Evolutionary conservation across 331 rosid genomes (phyloP), one percentile per base, ranked within the genome.

Genomic region (Quercus tomentella): DNA sequence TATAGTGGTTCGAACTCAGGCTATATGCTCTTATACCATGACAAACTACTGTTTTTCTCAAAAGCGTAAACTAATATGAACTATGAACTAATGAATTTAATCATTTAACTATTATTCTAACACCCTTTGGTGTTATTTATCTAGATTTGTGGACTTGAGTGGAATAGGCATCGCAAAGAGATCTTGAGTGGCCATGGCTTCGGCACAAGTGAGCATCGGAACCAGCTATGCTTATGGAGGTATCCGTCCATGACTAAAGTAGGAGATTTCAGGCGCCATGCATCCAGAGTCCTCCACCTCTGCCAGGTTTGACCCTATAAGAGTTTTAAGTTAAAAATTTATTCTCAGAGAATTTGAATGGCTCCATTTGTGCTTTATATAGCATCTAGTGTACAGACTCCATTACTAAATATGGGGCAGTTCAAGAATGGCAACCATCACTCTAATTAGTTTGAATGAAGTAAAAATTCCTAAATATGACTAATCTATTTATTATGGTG

Each of bases 161-260:
- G 97, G 97, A 92, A 92, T 78, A 89, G 78, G 76, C 94, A 92
- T 83, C 91, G 86, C 84, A 91, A 81, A 72, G 97, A 91, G 84
- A 60, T 92, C 74, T 75, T 92, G 80, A 92, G 97, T 76, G 97
- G 91, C 14, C 97, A 92, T 77, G 97, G 97, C 51, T 92, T 83
- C 71, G 87, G 92, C 43, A 56, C 74, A 52, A 33, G 68, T 22
- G 61, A 67, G 78, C 77, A 68, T 61, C 71, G 62, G 85, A 85
- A 89, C 79, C 91, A 86, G 81, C 88, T 92, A 26, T 88, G 85
- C 78, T 51, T 92, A 82, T 92, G 97, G 97, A 86, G 73, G 73
- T 92, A 90, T 81, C 96, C 97, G 7, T 89, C 96, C 37, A 89
- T 92, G 93, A 76, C 80, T 25, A 88, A 88, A 81, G 76, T 88